phyloP scores from a whole-genome alignment of 805 yeast genomes.

The Ogataea thermomethanolica region DNA sequence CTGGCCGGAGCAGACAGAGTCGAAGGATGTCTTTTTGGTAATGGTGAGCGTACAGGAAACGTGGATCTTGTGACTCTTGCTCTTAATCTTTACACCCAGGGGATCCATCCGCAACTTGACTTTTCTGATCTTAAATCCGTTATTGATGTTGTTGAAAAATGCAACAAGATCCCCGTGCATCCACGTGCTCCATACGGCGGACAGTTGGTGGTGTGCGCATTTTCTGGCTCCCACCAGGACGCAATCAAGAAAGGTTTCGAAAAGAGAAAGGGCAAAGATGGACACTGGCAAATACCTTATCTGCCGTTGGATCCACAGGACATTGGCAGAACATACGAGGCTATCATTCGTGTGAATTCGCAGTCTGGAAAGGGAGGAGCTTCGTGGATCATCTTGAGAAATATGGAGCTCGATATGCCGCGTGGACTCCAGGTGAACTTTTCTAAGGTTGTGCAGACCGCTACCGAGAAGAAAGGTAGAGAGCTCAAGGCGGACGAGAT shows the following conservation, averaged over 20 bases:
- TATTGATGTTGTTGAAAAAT: conserved; percentile 67
- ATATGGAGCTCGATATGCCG: conserved; percentile 76
- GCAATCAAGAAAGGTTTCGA: conserved; percentile 38
- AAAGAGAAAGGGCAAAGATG: conserved; percentile 34
- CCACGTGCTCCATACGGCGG: conserved; percentile 82
- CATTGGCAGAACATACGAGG: conserved; percentile 86
- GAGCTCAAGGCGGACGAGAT: conserved; percentile 67
- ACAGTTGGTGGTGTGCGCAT: conserved; percentile 73
- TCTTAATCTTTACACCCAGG: conserved; percentile 73
- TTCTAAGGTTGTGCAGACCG: conserved; percentile 64
- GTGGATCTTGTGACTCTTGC: conserved; percentile 76
- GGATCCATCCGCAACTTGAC: conserved; percentile 68
- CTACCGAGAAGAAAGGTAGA: conserved; percentile 68
- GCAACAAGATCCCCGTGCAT: conserved; percentile 72
- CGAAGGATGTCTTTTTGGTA: conserved; percentile 79
- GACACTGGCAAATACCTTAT: conserved; percentile 71
- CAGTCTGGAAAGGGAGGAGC: conserved; percentile 90
- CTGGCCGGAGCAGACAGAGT: conserved; percentile 83
- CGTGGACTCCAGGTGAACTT: conserved; percentile 76
- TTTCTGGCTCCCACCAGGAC: conserved; percentile 53
- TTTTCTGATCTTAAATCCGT: conserved; percentile 64
- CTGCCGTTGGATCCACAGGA: conserved; percentile 82
- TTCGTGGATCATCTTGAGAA: conserved; percentile 78
- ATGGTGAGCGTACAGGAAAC: conserved; percentile 84
- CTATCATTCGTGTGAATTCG: conserved; percentile 85